Base-by-base conservation (phyloP, 768 basidiomycete species). In the Phylloporus scabripes region DNA sequence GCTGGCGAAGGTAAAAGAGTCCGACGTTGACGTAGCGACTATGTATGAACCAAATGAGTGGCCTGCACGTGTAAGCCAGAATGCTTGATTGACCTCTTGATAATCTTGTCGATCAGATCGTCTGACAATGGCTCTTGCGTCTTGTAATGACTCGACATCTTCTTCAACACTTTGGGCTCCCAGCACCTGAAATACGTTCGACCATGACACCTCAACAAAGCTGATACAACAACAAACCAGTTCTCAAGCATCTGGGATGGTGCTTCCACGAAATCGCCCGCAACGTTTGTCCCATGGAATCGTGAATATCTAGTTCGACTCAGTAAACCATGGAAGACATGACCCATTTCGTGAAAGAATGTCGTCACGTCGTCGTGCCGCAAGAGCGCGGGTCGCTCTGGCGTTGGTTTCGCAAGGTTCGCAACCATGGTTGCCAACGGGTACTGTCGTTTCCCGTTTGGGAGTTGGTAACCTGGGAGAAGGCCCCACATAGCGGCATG, bases 201-300 rank as follows among this genome's bases (percentile, higher is more conserved):
- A 26, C 43, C 49, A 36, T 28, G 3, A 14, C 24, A 14, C 20
- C 28, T n/a, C 10, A 6, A 6, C 14, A 14, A 44, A 31, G 36
- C 36, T 8, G n/a, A 28, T 5, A 17, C 12, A 15, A 29, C 14
- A 5, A 56, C 68, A 15, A 40, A 83, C 91, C 91, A 93, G 60
- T 92, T 90, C 69, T 94, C 92, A 52, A 92, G 72, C 91, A 92
- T 92, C 70, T 94, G 90, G 15, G 85, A 87, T 0, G 91, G 92
- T 3, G 91, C 91, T 67, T 93, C 90, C 9, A 91, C 90, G 53
- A 91, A 91, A 65, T 92, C 89, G 5, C 84, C 69, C 7, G 85
- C 84, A 21, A 88, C 85, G 23, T 79, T 78, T 28, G 87, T 91
- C 17, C 91, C 90, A 56, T 92, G 89, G 79, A 92, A 93, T 12